Evolutionary conservation across 345 rosid species (phyloP), one percentile per base, ranked within the genome.

Genomic region (Bruguiera sexangula): DNA sequence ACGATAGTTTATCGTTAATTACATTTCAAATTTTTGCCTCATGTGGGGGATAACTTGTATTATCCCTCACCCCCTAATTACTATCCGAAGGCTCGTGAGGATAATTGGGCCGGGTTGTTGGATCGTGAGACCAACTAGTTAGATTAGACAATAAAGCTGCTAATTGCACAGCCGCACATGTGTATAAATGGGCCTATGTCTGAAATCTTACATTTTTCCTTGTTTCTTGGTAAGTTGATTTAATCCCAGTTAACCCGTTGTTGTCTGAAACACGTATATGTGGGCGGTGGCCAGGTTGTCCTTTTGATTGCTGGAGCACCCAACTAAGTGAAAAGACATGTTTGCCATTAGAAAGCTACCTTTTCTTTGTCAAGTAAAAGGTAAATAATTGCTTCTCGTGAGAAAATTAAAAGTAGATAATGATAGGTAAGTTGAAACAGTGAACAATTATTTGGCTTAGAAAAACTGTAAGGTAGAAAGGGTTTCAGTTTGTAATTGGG

Each of bases 191-290:
- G 1, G 60, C 19, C 26, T 10, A 3, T 22, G 21, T 3, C 50
- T 5, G 55, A 55, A 52, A n/a, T 55, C 34, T 1, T 67, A 24
- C 30, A 24, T 56, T 24, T 30, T 43, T 43, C 57, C 36, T 34
- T 29, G 46, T 48, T 60, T 43, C 9, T 43, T 43, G 18, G 1
- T 39, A 46, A 29, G 60, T 24, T 3, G 66, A 61, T 60, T 50
- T 24, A 31, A 69, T 36, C 60, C 63, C 50, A 69, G 2, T 56
- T n/a, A 11, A 63, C 2, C 7, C 10, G 43, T 39, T 27, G 39
- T 43, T 27, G 55, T 70, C 68, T 70, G 74, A 54, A 63, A 62
- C 50, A 31, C 50, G 34, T 48, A n/a, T 50, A 62, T 60, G 31
- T 55, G 10, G 71, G 66, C 36, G 37, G 34, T 22, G 51, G 11